These are phyloP conservation scores for Aspergillus sojae DNA, from an alignment of 2,329 filamentous ascomycete species.

Conservation along the genomic window DNA sequence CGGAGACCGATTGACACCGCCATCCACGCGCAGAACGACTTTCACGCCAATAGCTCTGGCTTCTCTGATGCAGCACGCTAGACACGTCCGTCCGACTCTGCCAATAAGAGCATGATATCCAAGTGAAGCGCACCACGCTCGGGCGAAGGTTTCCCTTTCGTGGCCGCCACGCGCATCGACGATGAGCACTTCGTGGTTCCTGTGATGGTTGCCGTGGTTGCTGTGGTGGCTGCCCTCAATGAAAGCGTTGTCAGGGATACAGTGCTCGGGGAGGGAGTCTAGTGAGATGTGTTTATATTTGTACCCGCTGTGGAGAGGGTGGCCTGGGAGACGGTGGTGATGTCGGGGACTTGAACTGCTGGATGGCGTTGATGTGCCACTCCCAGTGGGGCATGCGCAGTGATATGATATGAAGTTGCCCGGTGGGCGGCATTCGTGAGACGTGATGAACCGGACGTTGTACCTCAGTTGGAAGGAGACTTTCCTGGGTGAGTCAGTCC, in stretches of 20 bases:
- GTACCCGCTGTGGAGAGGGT: slow-evolving; percentile 42
- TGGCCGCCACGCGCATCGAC: slow-evolving; percentile 39
- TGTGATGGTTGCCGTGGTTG: slow-evolving; percentile 10
- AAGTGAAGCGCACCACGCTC: slow-evolving; percentile 49
- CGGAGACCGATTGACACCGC: slow-evolving; percentile 3
- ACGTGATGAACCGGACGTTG: slow-evolving; percentile 58
- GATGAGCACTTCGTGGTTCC: slow-evolving; percentile 31
- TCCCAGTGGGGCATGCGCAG: not conserved
- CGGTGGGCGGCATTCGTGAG: slow-evolving; percentile 56
- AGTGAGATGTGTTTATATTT: slow-evolving; percentile 36
- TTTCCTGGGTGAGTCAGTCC: slow-evolving; percentile 15
- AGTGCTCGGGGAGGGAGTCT: slow-evolving; percentile 23
- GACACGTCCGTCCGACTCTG: slow-evolving; percentile 40
- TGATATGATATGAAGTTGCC: slow-evolving; percentile 30
- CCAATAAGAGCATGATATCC: slow-evolving; percentile 47
- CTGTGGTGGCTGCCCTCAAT: not conserved
- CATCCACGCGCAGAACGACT: slow-evolving; percentile 43
- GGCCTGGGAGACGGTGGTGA: slow-evolving; percentile 38
- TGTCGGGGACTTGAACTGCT: slow-evolving; percentile 14
- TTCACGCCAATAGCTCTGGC: slow-evolving; percentile 43
- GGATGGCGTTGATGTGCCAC: slow-evolving; percentile 8
- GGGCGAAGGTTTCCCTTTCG: slow-evolving; percentile 43
- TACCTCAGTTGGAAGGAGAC: slow-evolving; percentile 48
- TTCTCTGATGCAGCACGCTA: slow-evolving; percentile 48
- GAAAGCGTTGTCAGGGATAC: slow-evolving; percentile 10